Conservation (phyloP, 177 flowering plant species). For the Vitis hybrid region DNA sequence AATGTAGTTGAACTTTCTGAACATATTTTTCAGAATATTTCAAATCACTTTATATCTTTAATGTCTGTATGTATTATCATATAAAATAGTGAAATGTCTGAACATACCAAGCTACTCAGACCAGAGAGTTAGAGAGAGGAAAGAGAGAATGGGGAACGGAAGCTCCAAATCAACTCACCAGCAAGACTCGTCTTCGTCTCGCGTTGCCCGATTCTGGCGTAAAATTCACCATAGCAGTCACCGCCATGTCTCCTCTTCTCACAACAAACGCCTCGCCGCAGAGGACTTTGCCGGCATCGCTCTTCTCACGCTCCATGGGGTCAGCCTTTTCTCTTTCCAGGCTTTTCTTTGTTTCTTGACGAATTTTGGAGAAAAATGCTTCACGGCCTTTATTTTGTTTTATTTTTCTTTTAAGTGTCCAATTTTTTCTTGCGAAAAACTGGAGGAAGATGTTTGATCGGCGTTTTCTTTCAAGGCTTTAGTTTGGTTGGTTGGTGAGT, state of each 20-base stretch:
- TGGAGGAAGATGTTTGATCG: too few species aligned
- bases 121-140: neutral
- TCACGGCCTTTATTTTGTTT: neutral
- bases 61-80: neutral
- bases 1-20: too few species aligned
- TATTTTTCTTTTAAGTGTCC: neutral
- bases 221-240: neutral
- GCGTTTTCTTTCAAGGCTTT: too few species aligned
- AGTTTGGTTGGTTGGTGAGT: too few species aligned
- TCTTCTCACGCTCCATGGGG: slow-evolving; percentile 52
- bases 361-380: neutral
- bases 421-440: neutral
- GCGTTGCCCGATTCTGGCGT: too few species aligned
- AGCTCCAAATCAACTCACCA: slow-evolving; percentile 32
- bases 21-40: too few species aligned
- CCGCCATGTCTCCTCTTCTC: slow-evolving; percentile 8
- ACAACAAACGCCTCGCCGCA: slow-evolving; percentile 24
- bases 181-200: slow-evolving; percentile 3
- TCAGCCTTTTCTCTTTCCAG: slow-evolving; percentile 17
- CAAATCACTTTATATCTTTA: too few species aligned
- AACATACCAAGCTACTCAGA: too few species aligned
- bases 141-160: slow-evolving; percentile 45
- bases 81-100: too few species aligned
- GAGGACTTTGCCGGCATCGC: slow-evolving; percentile 90
- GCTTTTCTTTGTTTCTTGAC: neutral